These are phyloP conservation scores for Ustilago bromivora DNA, from an alignment of 1,284 basidiomycete species.

Conservation along the genomic window DNA sequence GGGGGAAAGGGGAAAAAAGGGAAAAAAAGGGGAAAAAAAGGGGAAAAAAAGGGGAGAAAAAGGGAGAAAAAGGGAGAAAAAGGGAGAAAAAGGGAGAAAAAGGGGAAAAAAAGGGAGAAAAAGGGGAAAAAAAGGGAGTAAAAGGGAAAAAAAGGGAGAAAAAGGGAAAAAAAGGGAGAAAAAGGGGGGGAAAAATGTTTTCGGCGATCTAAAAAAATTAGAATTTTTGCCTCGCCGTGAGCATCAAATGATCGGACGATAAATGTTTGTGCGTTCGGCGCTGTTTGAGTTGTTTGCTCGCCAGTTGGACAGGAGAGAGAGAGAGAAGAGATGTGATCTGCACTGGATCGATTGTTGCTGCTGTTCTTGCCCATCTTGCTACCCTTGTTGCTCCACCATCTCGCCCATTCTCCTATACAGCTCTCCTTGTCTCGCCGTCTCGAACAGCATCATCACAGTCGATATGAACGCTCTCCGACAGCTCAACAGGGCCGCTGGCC, in stretches of 20 bases:
- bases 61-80: neutral
- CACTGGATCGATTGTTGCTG: neutral
- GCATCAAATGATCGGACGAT: too few relatives aligned
- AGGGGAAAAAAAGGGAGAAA: neutral
- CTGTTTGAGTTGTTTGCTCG: neutral
- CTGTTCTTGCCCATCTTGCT: neutral
- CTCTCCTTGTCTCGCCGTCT: slow-evolving; percentile 15
- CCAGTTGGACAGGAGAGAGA: neutral
- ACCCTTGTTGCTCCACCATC: slow-evolving; percentile 16
- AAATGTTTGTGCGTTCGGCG: slow-evolving; percentile 1
- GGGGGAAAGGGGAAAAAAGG: neutral
- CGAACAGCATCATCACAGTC: slow-evolving; percentile 28
- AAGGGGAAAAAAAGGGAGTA: neutral
- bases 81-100: neutral
- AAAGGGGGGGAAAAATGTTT: too few relatives aligned
- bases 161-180: too few relatives aligned
- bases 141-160: too few relatives aligned
- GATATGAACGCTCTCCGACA: slow-evolving; percentile 54
- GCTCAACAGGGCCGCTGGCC: slow-evolving; percentile 50
- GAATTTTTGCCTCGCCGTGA: neutral
- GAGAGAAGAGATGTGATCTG: neutral
- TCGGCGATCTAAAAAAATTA: too few relatives aligned
- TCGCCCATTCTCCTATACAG: slow-evolving; percentile 23
- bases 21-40: neutral
- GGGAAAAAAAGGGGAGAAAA: neutral